Percentiles rank a stretch among this genome's conserved stretches.
These are phyloP conservation scores for Dalechampia spathulata DNA, from an alignment of 441 rosid genomes.

Conservation along the genomic window DNA sequence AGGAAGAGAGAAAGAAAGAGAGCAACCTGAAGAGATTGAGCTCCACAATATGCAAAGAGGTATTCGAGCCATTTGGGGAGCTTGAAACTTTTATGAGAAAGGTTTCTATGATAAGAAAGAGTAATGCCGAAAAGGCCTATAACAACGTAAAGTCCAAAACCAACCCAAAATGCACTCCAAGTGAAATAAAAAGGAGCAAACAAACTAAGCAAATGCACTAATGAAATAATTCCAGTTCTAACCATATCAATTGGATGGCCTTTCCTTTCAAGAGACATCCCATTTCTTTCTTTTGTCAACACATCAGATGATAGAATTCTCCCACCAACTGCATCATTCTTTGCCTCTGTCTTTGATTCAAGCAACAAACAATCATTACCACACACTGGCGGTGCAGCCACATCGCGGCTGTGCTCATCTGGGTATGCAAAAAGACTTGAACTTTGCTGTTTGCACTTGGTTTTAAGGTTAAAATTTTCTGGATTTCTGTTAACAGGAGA, in stretches of 20 bases:
- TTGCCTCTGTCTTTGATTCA: too few species aligned
- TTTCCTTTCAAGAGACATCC: constrained; percentile 41
- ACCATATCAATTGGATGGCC: constrained; percentile 54
- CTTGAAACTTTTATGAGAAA: constrained; percentile 75
- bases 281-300: constrained; percentile 37
- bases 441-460: constrained; percentile 3
- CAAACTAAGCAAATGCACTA: constrained; percentile 59
- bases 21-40: constrained; percentile 69
- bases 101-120: constrained; percentile 69
- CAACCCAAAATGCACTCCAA: constrained; percentile 67
- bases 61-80: constrained; percentile 89
- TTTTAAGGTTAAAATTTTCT: background rate
- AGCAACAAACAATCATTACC: too few species aligned
- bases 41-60: constrained; percentile 78
- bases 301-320: constrained; percentile 74
- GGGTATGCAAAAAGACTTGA: background rate
- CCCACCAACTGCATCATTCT: constrained; percentile 12
- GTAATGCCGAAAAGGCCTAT: constrained; percentile 84
- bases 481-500: constrained; percentile 11
- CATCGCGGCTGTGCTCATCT: background rate
- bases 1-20: too few species aligned
- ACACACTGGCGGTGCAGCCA: too few species aligned
- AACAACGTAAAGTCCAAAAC: constrained; percentile 47
- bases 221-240: constrained; percentile 37
- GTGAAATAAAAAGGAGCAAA: constrained; percentile 75